Conservation (phyloP, 805 yeast species). For the Metschnikowia anglica region DNA sequence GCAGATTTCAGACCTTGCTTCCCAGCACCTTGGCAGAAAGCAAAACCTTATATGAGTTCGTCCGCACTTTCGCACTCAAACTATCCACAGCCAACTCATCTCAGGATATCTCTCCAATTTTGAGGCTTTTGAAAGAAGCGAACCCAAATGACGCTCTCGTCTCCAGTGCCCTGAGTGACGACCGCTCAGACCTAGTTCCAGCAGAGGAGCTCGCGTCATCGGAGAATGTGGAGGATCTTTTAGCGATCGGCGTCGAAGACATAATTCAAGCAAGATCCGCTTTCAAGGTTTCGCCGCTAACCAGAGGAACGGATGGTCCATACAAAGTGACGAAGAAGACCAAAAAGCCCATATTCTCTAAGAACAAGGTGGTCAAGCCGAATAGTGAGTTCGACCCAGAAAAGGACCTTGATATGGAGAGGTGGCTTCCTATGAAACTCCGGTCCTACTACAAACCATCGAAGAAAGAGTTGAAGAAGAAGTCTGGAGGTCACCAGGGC, state of each 20-base stretch:
- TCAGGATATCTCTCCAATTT: constrained; percentile 20
- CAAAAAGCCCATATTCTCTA: constrained; percentile 21
- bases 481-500: constrained; percentile 21
- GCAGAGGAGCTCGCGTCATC: constrained; percentile 22
- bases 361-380: constrained; percentile 17
- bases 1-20: constrained; percentile 7
- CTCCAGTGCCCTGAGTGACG: constrained; percentile 22
- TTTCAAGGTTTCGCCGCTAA: not conserved
- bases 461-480: constrained; percentile 22
- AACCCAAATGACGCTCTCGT: constrained; percentile 28
- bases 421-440: constrained; percentile 90
- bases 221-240: constrained; percentile 30
- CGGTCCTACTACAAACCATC: constrained; percentile 81
- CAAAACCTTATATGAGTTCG: constrained; percentile 26
- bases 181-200: constrained; percentile 21
- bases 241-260: constrained; percentile 29
- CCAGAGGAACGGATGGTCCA: constrained; percentile 3
- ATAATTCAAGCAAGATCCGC: constrained; percentile 18
- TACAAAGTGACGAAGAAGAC: constrained; percentile 27
- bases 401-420: constrained; percentile 52
- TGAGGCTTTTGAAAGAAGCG: constrained; percentile 22
- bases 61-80: constrained; percentile 33
- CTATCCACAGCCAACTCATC: constrained; percentile 22
- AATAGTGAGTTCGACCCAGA: constrained; percentile 14
- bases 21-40: constrained; percentile 14